Base-by-base conservation (phyloP, 805 yeast species). In the Hanseniaspora thailandica region DNA sequence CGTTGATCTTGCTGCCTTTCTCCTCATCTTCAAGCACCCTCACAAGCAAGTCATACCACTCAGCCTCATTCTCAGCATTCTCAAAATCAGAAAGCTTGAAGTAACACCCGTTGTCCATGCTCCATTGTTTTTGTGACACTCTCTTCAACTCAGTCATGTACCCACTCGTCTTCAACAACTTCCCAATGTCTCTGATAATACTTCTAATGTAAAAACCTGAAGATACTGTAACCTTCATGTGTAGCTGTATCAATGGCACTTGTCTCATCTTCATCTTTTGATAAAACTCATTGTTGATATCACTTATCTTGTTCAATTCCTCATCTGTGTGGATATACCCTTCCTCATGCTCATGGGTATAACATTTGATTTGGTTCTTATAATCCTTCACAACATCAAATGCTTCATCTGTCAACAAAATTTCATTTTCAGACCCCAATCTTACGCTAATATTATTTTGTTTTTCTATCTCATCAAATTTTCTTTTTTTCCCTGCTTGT, bases 171-270 rank as follows among this genome's bases (percentile, higher is more conserved):
- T 83, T 81, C 63, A 89, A 69, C 0, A 90, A 84, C 56, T 84
- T 76, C 1, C 95, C 97, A 43, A 86, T 72, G 62, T 93, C 99
- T 67, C 95, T 86, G 47, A 93, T 74, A 52, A 93, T 69, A 2
- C 96, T 84, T 59, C 99, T 76, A 47, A 93, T 88, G 62, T 93
- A 93, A 0, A 97, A 93, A 1, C 99, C 99, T 0, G 97, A 87
- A 1, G 96, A 84, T 0, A 90, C 98, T 34, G 77, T 75, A 4
- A 94, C 78, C 15, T 75, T 76, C 59, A 93, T 78, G 60, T 84
- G 89, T 22, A 53, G 26, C 13, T 43, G 43, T 25, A 90, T 61
- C 47, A 83, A 60, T 2, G 94, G 93, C 2, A 86, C 80, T 57
- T 76, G 72, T 20, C 33, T 50, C 3, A 12, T 13, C 25, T 50